These are phyloP conservation scores for Globisporangium carolinianum DNA, from an alignment of 352 stramenopile species.

Conservation along the genomic window DNA sequence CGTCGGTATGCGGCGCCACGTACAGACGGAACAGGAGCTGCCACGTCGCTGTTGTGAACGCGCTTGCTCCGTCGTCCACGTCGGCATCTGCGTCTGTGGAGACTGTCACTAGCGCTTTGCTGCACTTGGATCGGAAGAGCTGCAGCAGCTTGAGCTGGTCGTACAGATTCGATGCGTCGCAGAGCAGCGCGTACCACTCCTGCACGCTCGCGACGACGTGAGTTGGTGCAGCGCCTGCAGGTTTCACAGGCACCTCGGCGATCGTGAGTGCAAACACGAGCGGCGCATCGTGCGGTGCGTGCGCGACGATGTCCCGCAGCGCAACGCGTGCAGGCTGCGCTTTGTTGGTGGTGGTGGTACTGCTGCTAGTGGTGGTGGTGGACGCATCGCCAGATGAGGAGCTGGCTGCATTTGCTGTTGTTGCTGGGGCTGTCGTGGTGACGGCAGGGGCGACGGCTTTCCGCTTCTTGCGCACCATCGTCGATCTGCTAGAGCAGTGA, in stretches of 20 bases:
- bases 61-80: background rate
- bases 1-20: constrained; percentile 19
- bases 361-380: background rate
- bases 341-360: constrained; percentile 2
- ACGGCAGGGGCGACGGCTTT: constrained; percentile 65
- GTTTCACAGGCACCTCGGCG: constrained; percentile 16
- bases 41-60: constrained; percentile 35
- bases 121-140: constrained; percentile 57
- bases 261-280: constrained; percentile 28
- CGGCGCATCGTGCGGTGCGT: constrained; percentile 24
- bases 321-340: constrained; percentile 26
- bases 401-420: background rate
- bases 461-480: constrained; percentile 79
- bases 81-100: constrained; percentile 2
- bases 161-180: constrained; percentile 26
- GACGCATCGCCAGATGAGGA: no score
- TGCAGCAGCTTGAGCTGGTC: constrained; percentile 73
- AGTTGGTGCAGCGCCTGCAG: constrained; percentile 7
- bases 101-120: constrained; percentile 13
- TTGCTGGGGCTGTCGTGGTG: constrained; percentile 13
- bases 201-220: constrained; percentile 15
- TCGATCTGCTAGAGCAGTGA: background rate
- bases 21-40: constrained; percentile 57
- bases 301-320: constrained; percentile 19
- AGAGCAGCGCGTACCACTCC: constrained; percentile 40